Evolutionary conservation across 805 yeast species (phyloP), one percentile per base, ranked within the genome.

Genomic region (Starmerella ratchasimensis): DNA sequence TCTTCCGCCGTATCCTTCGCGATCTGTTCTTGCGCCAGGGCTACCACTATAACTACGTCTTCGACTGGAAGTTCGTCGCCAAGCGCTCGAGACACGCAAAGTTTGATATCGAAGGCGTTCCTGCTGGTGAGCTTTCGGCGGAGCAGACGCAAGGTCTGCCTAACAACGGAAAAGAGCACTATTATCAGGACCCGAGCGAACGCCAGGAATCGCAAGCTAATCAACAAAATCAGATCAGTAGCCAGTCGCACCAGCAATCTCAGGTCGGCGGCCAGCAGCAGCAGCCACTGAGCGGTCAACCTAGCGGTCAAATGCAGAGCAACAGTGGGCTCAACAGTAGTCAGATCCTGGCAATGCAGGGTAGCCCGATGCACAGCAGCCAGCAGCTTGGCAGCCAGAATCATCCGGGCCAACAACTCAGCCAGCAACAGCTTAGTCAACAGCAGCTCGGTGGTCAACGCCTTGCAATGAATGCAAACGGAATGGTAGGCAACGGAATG

Each of bases 21-120:
- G 96, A 86, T 55, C 67, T 90, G 51, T 83, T 83, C 57, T 67
- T 81, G 46, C 74, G 88, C 47, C 88, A 88, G 58, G 81, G 82
- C 41, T 88, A 83, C 59, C 75, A 78, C 50, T 88, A 86, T 59
- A 97, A 88, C 62, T 88, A 84, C 60, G 75, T 90, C 17, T 88
- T 84, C 61, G 98, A 88, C 62, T 88, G 98, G 98, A 88, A 46
- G 36, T 44, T 39, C 29, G 39, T 35, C 11, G 43, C 47, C 16
- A 44, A 44, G 37, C 41, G 48, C 15, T 15, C 38, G 15, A 32
- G 42, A 13, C 26, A 35, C 13, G 45, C 21, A 10, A 25, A 15
- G 8, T 26, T 23, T 3, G 29, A 39, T 18, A 23, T 1, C 15
- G 34, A 30, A 22, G 11, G 17, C 9, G 20, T 21, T 10, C 26